These are phyloP conservation scores for Kluyveromyces aestuarii DNA, from an alignment of 805 yeast species.

Conservation along the genomic window DNA sequence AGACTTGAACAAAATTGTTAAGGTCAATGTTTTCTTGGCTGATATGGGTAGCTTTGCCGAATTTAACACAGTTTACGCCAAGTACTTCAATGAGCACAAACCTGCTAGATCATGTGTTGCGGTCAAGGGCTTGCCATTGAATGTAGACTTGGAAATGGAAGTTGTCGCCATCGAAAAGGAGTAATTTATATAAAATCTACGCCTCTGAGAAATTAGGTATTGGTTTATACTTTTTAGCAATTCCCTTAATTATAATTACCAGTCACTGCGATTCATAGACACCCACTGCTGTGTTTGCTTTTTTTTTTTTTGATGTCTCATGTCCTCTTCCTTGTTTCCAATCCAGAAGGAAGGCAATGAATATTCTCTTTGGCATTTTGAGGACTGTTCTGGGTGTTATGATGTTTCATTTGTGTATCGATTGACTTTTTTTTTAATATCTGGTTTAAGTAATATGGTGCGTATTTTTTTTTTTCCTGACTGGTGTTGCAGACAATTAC, in stretches of 20 bases:
- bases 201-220: not conserved
- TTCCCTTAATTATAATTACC: too few species aligned
- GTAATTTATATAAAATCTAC: conserved; percentile 1
- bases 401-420: not conserved
- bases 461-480: too few species aligned
- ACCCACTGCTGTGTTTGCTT: too few species aligned
- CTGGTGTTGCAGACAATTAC: too few species aligned
- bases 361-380: too few species aligned
- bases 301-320: too few species aligned
- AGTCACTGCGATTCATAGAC: too few species aligned
- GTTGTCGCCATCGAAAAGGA: conserved; percentile 72
- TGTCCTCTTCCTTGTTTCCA: too few species aligned
- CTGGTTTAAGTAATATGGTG: not conserved
- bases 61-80: conserved; percentile 76
- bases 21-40: conserved; percentile 80
- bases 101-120: conserved; percentile 99
- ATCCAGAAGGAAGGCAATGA: too few species aligned
- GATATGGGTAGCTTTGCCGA: conserved; percentile 82
- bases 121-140: conserved; percentile 82
- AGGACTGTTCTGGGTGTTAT: not conserved
- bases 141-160: conserved; percentile 80
- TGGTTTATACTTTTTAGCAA: too few species aligned
- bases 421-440: too few species aligned
- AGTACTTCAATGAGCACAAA: conserved; percentile 66
- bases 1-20: conserved; percentile 71